Evolutionary conservation across 139 green algal species (phyloP), one percentile per base, ranked within the genome.

Genomic region (Zygnema circumcarinatum): DNA sequence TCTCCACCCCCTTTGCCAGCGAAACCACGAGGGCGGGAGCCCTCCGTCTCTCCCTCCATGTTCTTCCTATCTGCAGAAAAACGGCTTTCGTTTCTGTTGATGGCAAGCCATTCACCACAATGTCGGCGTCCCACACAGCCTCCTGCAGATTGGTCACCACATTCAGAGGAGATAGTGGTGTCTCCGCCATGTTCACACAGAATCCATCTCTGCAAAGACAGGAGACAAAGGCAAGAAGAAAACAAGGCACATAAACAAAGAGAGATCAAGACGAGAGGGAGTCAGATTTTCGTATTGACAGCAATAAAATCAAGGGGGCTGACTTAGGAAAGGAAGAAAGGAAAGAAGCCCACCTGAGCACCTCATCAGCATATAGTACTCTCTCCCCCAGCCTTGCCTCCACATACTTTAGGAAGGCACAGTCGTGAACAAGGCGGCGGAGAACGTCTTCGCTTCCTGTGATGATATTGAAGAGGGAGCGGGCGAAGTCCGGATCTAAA

Each of bases 351-450:
- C n/a, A 86, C 80, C 80, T 86, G 33, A 91, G 41, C 31, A 91
- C 56, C 72, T 91, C 87, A n/a, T 91, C 87, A 1, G 87, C 68
- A 1, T 72, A 67, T 0, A 91, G 52, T 25, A 29, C 38, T 32
- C 87, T 75, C 36, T 90, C 84, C 3, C 87, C 87, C 0, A 90
- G 84, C 2, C 87, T 67, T 20, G 83, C 87, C 32, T 91, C 87
- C 22, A 90, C 87, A 67, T 91, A 91, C 86, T 91, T 91, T 41
- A 90, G 32, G 39, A 89, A 91, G n/a, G 87, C 83, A 36, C 69
- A 86, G 16, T 87, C 67, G 25, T 25, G 32, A 20, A 90, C 38
- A 32, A 90, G 54, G 7, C 87, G 68, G 0, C 87, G 33, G 35
- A 91, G 52, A 1, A 91, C 36, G 35, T 85, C 87, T 32, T 90